Evolutionary conservation across 78 protist species (phyloP).

Genomic region (Monocercomonoides exilis): DNA sequence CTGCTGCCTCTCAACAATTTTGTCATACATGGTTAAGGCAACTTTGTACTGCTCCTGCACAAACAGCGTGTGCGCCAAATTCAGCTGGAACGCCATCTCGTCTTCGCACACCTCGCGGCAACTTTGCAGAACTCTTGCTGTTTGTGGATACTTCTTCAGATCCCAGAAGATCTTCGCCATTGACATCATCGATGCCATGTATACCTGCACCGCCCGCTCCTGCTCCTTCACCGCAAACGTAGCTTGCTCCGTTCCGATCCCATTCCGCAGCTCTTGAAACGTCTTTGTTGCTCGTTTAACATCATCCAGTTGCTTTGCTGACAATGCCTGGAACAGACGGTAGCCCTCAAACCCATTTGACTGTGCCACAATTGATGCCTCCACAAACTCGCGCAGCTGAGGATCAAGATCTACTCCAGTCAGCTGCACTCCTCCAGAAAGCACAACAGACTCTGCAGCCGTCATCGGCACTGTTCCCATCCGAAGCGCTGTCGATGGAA

Average conservation of each 20-base stretch:
- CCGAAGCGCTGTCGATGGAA: background rate
- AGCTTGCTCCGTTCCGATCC: background rate
- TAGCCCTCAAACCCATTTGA: constrained; percentile 49
- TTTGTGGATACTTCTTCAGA: constrained; percentile 40
- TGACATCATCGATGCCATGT: constrained; percentile 61
- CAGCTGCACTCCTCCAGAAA: background rate
- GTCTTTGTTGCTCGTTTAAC: background rate
- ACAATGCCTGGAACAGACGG: background rate
- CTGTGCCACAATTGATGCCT: constrained; percentile 7
- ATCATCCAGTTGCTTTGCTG: background rate
- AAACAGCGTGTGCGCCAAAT: constrained; percentile 69
- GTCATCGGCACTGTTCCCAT: background rate
- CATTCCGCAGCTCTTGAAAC: background rate
- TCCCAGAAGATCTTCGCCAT: constrained; percentile 70
- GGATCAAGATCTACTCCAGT: background rate
- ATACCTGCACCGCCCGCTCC: background rate
- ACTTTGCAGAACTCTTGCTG: constrained; percentile 57
- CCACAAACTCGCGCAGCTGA: constrained; percentile 6
- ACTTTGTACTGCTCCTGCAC: constrained; percentile 50
- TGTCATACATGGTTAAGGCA: constrained; percentile 63
- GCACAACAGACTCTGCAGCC: background rate
- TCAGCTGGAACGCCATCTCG: constrained; percentile 62
- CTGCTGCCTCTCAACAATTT: constrained; percentile 33
- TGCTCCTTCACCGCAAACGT: background rate
- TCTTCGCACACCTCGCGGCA: constrained; percentile 51